Percentiles rank a stretch among this genome's conserved stretches.
Conservation (phyloP, 768 basidiomycete species). For the Tephrocybe rancida region DNA sequence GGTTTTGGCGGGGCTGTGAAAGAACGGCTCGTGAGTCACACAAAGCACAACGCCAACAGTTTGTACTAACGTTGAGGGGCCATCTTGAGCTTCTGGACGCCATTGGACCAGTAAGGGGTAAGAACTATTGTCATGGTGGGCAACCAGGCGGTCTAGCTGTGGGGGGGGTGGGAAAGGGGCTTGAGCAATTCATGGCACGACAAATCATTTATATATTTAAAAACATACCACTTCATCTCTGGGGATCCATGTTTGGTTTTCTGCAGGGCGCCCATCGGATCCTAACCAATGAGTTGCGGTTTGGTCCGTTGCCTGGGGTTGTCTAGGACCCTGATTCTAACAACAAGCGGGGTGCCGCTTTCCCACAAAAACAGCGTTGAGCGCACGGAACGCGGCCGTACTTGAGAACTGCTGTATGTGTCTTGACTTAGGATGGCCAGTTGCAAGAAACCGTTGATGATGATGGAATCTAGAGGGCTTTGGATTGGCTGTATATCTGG, state of each 20-base stretch:
- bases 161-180: constrained; percentile 3
- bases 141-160: background rate
- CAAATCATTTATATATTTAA: constrained; percentile 6
- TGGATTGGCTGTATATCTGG: background rate
- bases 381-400: background rate
- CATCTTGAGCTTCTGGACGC: constrained; percentile 69
- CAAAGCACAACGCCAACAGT: constrained; percentile 3
- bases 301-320: constrained; percentile 10
- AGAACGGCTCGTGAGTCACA: constrained; percentile 9
- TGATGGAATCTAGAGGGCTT: background rate
- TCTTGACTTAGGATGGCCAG: background rate
- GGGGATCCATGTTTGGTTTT: constrained; percentile 14
- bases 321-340: constrained; percentile 11
- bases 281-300: constrained; percentile 1
- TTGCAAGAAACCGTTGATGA: background rate
- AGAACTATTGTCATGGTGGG: constrained; percentile 59
- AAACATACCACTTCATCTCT: constrained; percentile 11
- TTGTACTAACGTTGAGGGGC: constrained; percentile 53
- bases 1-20: constrained; percentile 42
- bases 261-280: constrained; percentile 8
- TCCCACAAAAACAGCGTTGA: background rate
- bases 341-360: constrained; percentile 2
- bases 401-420: background rate
- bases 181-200: background rate
- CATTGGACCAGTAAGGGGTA: constrained; percentile 73